Evolutionary conservation across 2,329 filamentous ascomycete genomes (phyloP).

Genomic region (Cephalotrichum gorgonifer): DNA sequence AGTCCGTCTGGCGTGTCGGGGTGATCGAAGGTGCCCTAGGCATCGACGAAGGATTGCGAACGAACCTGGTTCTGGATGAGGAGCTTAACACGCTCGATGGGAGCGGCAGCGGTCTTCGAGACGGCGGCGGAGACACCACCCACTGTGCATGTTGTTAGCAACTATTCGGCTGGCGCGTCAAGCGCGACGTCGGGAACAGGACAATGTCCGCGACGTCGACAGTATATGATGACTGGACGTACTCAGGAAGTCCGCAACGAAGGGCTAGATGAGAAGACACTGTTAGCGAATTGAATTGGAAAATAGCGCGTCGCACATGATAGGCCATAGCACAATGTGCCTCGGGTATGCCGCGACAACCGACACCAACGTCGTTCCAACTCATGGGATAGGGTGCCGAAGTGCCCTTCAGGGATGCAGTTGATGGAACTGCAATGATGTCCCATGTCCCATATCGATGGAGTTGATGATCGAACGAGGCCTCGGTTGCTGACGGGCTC

Average conservation of each 20-base stretch:
- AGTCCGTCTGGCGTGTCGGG: too few relatives aligned
- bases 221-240: slow-evolving; percentile 39
- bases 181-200: not conserved
- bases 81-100: slow-evolving; percentile 99
- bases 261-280: slow-evolving; percentile 50
- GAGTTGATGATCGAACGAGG: slow-evolving; percentile 5
- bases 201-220: slow-evolving; percentile 5
- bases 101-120: slow-evolving; percentile 99
- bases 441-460: slow-evolving; percentile 8
- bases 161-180: not conserved
- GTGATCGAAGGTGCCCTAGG: too few relatives aligned
- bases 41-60: slow-evolving; percentile 11
- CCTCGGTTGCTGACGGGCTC: not conserved
- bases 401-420: slow-evolving; percentile 10
- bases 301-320: too few relatives aligned
- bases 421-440: slow-evolving; percentile 12
- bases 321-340: too few relatives aligned
- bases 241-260: slow-evolving; percentile 98
- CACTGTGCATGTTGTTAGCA: slow-evolving; percentile 47
- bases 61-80: slow-evolving; percentile 99
- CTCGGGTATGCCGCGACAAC: too few relatives aligned
- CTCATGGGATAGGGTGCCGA: not conserved
- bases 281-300: slow-evolving; percentile 25
- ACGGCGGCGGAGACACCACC: slow-evolving; percentile 99
- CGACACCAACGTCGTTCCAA: too few relatives aligned